Evolutionary conservation across 768 basidiomycete genomes (phyloP).

Genomic region (Kwoniella europaea): DNA sequence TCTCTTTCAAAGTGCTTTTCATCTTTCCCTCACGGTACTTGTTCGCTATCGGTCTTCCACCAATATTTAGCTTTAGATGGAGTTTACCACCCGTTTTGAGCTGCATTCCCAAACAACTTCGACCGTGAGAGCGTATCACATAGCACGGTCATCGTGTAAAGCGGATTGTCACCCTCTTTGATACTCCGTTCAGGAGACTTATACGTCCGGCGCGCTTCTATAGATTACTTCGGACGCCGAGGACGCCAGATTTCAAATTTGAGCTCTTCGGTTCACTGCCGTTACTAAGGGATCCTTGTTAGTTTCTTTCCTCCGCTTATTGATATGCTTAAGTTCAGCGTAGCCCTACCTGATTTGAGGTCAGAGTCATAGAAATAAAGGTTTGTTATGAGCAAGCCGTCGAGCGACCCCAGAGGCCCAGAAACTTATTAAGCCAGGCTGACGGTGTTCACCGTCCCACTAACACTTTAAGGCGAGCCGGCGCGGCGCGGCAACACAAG

Average conservation of each 20-base stretch:
- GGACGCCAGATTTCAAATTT: constrained; percentile 78
- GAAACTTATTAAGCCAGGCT: constrained; percentile 64
- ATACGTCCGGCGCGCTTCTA: constrained; percentile 75
- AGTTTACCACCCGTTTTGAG: constrained; percentile 81
- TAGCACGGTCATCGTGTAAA: constrained; percentile 68
- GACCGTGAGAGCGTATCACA: constrained; percentile 78
- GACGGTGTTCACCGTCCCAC: constrained; percentile 50
- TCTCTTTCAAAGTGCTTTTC: constrained; percentile 82
- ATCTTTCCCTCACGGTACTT: constrained; percentile 83
- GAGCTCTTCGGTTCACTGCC: constrained; percentile 84
- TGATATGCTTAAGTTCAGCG: constrained; percentile 88
- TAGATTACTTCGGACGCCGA: constrained; percentile 74
- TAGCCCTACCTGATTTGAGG: constrained; percentile 83
- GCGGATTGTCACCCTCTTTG: constrained; percentile 63
- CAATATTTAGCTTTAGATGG: constrained; percentile 84
- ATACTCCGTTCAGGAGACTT: constrained; percentile 80
- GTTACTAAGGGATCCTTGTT: constrained; percentile 87
- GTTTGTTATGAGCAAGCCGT: constrained; percentile 48
- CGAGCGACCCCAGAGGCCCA: constrained; percentile 22
- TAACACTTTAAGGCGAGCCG: constrained; percentile 63
- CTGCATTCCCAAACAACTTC: constrained; percentile 85
- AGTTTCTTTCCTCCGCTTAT: constrained; percentile 90
- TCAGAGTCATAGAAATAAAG: constrained; percentile 58
- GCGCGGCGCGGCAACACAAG: constrained; percentile 37
- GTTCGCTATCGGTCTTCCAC: constrained; percentile 82